A percentile compares a stretch with the other conserved stretches of the same genome.
phyloP scores from a whole-genome alignment of 225 moss, liverwort and hornwort genomes.

The Anthoceros angustus region DNA sequence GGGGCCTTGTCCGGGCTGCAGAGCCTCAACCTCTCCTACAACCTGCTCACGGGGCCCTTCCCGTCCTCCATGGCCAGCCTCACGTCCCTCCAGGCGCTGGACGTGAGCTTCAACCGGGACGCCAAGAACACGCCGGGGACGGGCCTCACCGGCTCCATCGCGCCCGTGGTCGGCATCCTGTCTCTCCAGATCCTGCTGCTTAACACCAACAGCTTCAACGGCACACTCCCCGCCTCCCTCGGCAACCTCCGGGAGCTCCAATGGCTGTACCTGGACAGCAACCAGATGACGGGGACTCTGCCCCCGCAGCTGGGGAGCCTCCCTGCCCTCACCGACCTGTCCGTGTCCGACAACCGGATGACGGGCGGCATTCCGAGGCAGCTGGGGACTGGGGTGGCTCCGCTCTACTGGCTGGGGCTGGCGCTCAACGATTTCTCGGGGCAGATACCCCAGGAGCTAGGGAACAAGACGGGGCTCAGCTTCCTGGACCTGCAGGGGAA shows the following conservation, averaged over 20 bases:
- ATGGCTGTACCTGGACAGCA: not conserved
- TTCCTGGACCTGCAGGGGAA: conserved; percentile 15
- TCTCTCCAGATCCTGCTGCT: not conserved
- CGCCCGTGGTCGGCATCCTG: not conserved
- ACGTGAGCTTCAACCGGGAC: not conserved
- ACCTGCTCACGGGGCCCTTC: not conserved
- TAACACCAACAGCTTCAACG: not conserved
- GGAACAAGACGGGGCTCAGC: conserved; percentile 11
- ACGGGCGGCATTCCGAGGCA: not conserved
- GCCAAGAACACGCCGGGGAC: not conserved
- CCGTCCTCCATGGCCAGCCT: not conserved
- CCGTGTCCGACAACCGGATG: not conserved
- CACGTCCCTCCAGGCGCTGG: not conserved
- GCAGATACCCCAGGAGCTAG: conserved; percentile 16
- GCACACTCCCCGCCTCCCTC: not conserved
- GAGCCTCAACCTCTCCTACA: not conserved
- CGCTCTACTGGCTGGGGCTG: not conserved
- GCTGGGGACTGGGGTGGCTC: not conserved
- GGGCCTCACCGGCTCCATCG: not conserved
- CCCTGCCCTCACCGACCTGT: not conserved
- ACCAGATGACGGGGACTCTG: not conserved
- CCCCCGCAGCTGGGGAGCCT: not conserved
- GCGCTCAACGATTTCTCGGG: conserved; percentile 4
- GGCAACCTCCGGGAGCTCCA: not conserved
- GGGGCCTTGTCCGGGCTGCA: not conserved